Percentiles rank a stretch among this genome's conserved stretches.
Evolutionary conservation across 768 basidiomycete species (phyloP).

Genomic region (Tulasnella sp.): DNA sequence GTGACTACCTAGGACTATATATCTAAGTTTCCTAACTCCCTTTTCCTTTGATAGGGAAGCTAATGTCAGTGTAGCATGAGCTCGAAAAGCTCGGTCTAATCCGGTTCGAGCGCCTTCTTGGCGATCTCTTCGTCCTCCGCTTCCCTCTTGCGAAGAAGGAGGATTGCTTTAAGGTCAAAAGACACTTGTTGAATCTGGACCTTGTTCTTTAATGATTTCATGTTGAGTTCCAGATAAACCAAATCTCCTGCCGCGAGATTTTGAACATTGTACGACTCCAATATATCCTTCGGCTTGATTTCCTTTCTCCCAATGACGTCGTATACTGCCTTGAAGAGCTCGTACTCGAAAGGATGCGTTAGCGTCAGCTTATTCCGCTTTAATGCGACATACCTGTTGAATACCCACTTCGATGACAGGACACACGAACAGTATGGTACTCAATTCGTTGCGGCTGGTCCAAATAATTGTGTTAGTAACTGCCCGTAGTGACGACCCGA

Average conservation of each 20-base stretch:
- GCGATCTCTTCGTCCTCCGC: background rate
- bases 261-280: background rate
- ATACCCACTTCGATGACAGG: too few relatives aligned
- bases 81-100: background rate
- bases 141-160: background rate
- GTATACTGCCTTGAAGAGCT: background rate
- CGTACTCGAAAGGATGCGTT: background rate
- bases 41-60: conserved; percentile 16
- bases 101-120: too few relatives aligned
- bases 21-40: too few relatives aligned
- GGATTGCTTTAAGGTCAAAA: background rate
- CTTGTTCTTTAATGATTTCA: background rate
- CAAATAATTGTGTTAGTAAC: too few relatives aligned
- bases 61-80: background rate
- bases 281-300: background rate
- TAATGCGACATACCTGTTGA: too few relatives aligned
- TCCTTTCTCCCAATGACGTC: background rate
- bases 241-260: background rate
- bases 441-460: too few relatives aligned
- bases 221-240: background rate
- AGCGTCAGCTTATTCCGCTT: too few relatives aligned
- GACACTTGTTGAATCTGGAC: background rate
- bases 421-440: too few relatives aligned
- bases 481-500: too few relatives aligned
- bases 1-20: background rate